Evolutionary conservation across 805 yeast genomes (phyloP).

Genomic region (Jamesozyma piceae): DNA sequence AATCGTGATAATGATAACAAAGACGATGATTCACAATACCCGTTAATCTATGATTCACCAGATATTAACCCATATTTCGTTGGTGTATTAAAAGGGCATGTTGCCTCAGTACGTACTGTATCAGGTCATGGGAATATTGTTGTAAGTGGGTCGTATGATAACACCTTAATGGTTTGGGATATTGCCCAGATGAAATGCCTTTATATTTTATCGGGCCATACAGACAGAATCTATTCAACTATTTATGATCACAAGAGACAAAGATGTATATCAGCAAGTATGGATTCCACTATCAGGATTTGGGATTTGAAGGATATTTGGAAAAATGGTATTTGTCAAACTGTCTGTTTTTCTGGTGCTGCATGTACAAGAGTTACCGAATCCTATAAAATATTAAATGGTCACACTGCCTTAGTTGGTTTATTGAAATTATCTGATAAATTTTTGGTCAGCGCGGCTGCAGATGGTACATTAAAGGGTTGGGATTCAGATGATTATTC

Average conservation of each 20-base stretch:
- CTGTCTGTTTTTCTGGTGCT: conserved; percentile 16
- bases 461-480: conserved; percentile 81
- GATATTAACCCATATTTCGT: conserved; percentile 52
- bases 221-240: conserved; percentile 81
- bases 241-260: conserved; percentile 67
- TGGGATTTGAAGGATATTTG: conserved; percentile 83
- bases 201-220: conserved; percentile 71
- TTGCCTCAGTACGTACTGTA: conserved; percentile 76
- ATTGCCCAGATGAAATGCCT: conserved; percentile 63
- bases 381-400: conserved; percentile 56
- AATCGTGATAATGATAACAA: conserved; percentile 68
- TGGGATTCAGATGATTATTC: conserved; percentile 83
- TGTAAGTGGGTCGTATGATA: conserved; percentile 85
- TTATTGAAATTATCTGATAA: conserved; percentile 67
- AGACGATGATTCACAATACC: conserved; percentile 55
- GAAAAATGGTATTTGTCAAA: conserved; percentile 31
- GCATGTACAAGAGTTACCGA: conserved; percentile 24
- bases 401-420: conserved; percentile 88
- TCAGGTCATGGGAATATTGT: conserved; percentile 77
- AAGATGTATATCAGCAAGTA: conserved; percentile 81
- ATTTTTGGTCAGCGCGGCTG: conserved; percentile 86
- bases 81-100: conserved; percentile 63
- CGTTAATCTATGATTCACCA: conserved; percentile 27
- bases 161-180: conserved; percentile 89
- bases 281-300: conserved; percentile 78